Evolutionary conservation across 108 stramenopile genomes (phyloP), one percentile per base, ranked within the genome.

Genomic region (Asterionellopsis glacialis): DNA sequence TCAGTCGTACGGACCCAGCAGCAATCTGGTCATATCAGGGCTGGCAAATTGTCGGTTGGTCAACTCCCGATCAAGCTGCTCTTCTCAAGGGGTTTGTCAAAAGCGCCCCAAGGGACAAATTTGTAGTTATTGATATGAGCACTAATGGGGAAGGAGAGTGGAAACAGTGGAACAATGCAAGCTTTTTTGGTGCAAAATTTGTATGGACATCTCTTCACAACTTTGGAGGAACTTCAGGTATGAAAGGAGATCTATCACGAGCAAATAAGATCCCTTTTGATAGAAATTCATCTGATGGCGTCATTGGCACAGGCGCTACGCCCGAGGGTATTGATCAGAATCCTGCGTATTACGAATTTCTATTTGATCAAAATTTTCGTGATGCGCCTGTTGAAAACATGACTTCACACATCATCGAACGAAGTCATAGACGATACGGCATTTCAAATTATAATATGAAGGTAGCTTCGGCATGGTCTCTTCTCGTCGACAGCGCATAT

Each of bases 271-370:
- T 54, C 0, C 22, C 74, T 59, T 43, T 65, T 61, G 45, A 59
- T 51, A 25, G 58, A 45, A 11, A 14, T 59, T 33, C 25, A 52
- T 9, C 23, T 55, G 6, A 14, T 43, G 49, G 43, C 6, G 45
- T 73, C 0, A 57, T 72, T 45, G 79, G 79, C 7, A 57, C 73
- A 27, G 79, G 79, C 26, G 75, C 68, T 21, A 72, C 74, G 10
- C 79, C 79, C 2, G 79, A 81, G 51, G 79, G 79, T 10, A 81
- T 81, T 55, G 75, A 76, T 52, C 79, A 81, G 33, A 81, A 81
- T 44, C 79, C 75, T 51, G 51, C 66, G 9, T 81, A 73, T 41
- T 81, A 70, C 38, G 68, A 48, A 22, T 72, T 76, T 51, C 40
- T 81, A 28, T 73, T 68, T 48, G 72, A 76, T n/a, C 62, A 53